Evolutionary conservation across 192 early-diverging fungal species (phyloP).

Genomic region (Phycomyces blakesleeanus): DNA sequence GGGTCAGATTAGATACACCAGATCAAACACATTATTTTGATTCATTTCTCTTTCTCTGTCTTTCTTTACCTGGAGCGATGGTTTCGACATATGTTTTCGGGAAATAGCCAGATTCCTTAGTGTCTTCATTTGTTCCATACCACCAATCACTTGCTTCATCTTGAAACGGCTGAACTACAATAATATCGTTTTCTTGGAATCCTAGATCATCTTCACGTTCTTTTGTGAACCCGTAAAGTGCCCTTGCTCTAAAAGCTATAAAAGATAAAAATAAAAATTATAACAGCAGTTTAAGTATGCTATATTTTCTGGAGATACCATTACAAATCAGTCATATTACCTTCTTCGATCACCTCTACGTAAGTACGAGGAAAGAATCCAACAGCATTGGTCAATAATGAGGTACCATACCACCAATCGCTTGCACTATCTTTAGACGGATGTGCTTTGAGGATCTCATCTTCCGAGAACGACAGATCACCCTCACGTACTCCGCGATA

Average conservation of each 20-base stretch:
- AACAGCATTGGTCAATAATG: conserved; percentile 24
- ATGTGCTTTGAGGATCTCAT: conserved; percentile 51
- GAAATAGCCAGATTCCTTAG: conserved; percentile 53
- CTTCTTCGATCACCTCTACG: conserved; percentile 45
- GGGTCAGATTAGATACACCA: too few relatives aligned
- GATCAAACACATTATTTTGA: background rate
- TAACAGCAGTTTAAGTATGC: background rate
- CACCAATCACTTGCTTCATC: conserved; percentile 67
- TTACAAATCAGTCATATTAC: background rate
- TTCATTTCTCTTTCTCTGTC: background rate
- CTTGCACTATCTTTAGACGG: conserved; percentile 52
- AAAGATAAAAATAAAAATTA: background rate
- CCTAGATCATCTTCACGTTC: conserved; percentile 51
- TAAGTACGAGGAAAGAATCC: conserved; percentile 67
- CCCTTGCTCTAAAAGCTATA: conserved; percentile 35
- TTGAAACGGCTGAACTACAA: conserved; percentile 49
- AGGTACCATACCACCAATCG: conserved; percentile 65
- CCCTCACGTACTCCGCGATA: conserved; percentile 53
- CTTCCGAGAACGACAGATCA: conserved; percentile 49
- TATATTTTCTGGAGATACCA: background rate
- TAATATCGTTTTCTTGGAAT: conserved; percentile 45
- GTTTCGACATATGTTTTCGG: conserved; percentile 55
- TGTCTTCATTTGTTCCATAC: conserved; percentile 48
- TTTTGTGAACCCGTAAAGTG: conserved; percentile 46
- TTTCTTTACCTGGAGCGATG: conserved; percentile 25